Evolutionary conservation across 73 alveolate genomes (phyloP).

Genomic region (Breviolum minutum): DNA sequence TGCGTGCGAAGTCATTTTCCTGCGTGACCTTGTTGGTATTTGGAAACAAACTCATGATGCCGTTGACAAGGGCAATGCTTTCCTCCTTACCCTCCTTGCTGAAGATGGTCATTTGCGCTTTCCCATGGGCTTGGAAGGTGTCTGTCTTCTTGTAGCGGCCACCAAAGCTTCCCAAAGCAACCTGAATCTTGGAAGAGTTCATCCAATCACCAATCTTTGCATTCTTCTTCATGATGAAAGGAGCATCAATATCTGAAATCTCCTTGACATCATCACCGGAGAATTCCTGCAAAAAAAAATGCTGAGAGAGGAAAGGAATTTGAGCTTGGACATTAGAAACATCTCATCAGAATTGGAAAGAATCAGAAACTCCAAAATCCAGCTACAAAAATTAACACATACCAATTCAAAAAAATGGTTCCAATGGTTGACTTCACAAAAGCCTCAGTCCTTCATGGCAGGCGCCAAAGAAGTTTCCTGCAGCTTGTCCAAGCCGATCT

Average conservation of each 20-base stretch:
- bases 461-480: not conserved
- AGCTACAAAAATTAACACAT: not conserved
- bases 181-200: not conserved
- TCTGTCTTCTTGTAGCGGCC: slow-evolving; percentile 53
- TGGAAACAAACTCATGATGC: not conserved
- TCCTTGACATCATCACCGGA: not conserved
- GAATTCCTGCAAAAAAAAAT: not conserved
- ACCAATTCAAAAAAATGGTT: not conserved
- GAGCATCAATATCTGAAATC: not conserved
- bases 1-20: not conserved
- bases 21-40: not conserved
- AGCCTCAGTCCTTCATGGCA: not conserved
- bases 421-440: not conserved
- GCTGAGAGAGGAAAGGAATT: too few relatives aligned
- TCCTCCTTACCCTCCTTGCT: slow-evolving; percentile 39
- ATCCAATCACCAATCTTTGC: not conserved
- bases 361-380: not conserved
- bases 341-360: not conserved
- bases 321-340: not conserved
- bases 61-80: not conserved
- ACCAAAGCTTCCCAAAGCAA: slow-evolving; percentile 45
- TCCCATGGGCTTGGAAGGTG: not conserved
- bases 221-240: not conserved
- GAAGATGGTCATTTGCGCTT: not conserved
- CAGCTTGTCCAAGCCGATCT: slow-evolving; percentile 10